A percentile compares a stretch with the other conserved stretches of the same genome.
Conservation (phyloP, 2,329 filamentous ascomycete species). For the Coniella lustricola region DNA sequence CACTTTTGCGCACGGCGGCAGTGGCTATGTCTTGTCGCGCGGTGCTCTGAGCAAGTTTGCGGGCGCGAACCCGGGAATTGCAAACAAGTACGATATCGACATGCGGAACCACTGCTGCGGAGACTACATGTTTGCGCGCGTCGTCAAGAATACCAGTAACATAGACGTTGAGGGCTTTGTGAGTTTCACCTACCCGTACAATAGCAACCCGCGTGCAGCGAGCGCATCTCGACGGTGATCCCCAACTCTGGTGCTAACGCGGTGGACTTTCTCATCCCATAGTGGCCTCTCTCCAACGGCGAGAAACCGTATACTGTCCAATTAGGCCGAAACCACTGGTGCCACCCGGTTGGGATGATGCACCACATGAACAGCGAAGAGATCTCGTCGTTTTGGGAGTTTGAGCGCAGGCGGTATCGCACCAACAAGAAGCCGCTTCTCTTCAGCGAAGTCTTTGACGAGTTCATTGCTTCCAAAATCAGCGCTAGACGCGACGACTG, state of each 20-base stretch:
- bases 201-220: background rate
- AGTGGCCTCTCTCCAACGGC: conserved; percentile 49
- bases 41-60: conserved; percentile 43
- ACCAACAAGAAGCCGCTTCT: conserved; percentile 27
- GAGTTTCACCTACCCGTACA: conserved; percentile 19
- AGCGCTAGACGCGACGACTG: conserved; percentile 36
- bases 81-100: conserved; percentile 37
- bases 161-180: conserved; percentile 35
- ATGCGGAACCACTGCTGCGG: conserved; percentile 41
- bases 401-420: conserved; percentile 35
- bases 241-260: background rate
- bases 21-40: conserved; percentile 46
- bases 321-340: conserved; percentile 43
- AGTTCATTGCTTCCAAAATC: conserved; percentile 37
- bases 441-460: conserved; percentile 41
- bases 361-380: conserved; percentile 47
- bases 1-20: conserved; percentile 49
- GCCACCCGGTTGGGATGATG: conserved; percentile 49
- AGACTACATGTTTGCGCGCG: conserved; percentile 41
- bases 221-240: too few relatives aligned
- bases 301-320: conserved; percentile 47
- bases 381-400: conserved; percentile 43
- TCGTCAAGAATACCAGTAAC: conserved; percentile 39
- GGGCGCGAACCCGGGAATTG: conserved; percentile 34
- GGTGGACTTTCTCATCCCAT: background rate